These are phyloP conservation scores for Calendula officinalis DNA, from an alignment of 129 eudicot species.

Conservation along the genomic window DNA sequence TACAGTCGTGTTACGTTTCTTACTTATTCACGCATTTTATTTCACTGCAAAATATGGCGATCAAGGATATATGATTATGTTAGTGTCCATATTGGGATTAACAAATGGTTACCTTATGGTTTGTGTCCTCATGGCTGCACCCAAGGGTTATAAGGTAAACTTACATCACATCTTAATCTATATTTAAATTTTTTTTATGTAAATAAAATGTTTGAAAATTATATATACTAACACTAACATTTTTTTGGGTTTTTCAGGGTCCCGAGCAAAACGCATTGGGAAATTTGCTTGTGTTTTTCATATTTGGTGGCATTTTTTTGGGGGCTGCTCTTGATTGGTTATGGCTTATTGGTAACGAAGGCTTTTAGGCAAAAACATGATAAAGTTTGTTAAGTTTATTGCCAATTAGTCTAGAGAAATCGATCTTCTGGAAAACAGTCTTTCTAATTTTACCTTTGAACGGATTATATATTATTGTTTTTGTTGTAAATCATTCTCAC, in stretches of 20 bases:
- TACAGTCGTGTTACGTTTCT: slow-evolving; percentile 43
- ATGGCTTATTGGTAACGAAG: slow-evolving; percentile 65
- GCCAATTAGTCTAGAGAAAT: neutral
- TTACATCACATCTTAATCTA: neutral
- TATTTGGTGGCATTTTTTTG: slow-evolving; percentile 61
- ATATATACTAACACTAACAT: neutral
- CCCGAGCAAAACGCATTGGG: slow-evolving; percentile 87
- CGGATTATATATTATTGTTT: too few relatives aligned
- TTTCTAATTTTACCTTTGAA: too few relatives aligned
- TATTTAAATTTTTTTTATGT: too few relatives aligned
- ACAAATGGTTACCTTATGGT: slow-evolving; percentile 68
- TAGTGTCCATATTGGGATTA: slow-evolving; percentile 54
- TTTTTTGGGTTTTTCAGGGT: slow-evolving; percentile 39
- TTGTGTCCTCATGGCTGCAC: slow-evolving; percentile 60
- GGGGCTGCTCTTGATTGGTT: slow-evolving; percentile 69
- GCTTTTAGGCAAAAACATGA: slow-evolving; percentile 8
- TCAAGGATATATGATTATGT: slow-evolving; percentile 67
- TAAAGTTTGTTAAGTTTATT: neutral
- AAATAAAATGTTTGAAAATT: neutral
- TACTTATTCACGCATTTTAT: slow-evolving; percentile 63
- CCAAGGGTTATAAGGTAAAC: slow-evolving; percentile 78
- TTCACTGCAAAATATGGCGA: slow-evolving; percentile 71
- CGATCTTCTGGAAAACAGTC: too few relatives aligned
- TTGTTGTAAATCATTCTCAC: neutral
- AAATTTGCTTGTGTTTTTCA: slow-evolving; percentile 55